Evolutionary conservation across 2,329 filamentous ascomycete genomes (phyloP), one percentile per base, ranked within the genome.

Genomic region (Thyridium curvatum): DNA sequence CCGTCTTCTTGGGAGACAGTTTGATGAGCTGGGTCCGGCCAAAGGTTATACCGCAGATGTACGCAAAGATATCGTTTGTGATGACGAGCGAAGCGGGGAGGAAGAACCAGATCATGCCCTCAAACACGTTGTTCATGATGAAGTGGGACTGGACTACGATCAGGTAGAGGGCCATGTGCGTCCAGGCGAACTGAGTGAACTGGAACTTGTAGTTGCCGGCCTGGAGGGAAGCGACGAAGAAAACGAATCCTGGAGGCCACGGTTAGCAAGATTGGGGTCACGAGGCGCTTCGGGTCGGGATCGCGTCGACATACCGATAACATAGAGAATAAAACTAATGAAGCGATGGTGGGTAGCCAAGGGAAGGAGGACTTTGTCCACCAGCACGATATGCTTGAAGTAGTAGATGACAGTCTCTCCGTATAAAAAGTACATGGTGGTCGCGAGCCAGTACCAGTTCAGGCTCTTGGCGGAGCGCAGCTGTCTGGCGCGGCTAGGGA

Each of bases 41-140:
- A 61, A 98, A 95, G 16, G 90, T 91, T 57, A 98, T 97, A 44
- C 93, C 93, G 61, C 90, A 96, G 45, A 98, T 81, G 61, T 98
- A 98, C 53, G 93, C 93, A 55, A 94, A 97, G 48, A 98, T 98
- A 59, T 98, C 93, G 63, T 98, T 98, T 47, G 87, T 96, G 59
- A 98, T 95, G 60, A 98, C 93, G 52, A 98, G 77, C 38, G 88
- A 84, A 8, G 88, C 90, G 8, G 93, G 93, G 33, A 98, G 68
- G 75, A 97, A 96, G 73, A 98, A 97, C 93, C 93, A 98, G 60
- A 98, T 94, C 86, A 98, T 89, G 68, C 93, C 93, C 68, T 98
- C 93, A 53, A 98, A 94, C 49, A 98, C 85, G 65, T 98, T 98
- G 75, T 98, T 98, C 87, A 98, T 97, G 68, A 97, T 88, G 62